phyloP scores from a whole-genome alignment of 2,329 filamentous ascomycete species.

The Aspergillus neotritici region DNA sequence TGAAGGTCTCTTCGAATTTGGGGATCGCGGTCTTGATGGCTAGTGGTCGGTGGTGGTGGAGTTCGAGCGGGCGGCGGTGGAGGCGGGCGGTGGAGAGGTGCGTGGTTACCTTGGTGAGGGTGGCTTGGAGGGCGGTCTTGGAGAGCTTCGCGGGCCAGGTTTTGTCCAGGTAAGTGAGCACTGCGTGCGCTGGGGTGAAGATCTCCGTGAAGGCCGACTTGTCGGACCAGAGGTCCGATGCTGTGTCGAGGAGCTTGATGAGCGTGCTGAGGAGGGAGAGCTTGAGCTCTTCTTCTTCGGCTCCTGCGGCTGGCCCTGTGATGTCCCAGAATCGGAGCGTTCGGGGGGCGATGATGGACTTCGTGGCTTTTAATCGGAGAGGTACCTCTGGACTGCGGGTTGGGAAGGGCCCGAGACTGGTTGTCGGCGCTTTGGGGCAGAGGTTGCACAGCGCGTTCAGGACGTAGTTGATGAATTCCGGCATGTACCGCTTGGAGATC shows the following conservation, averaged over 20 bases:
- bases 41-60: constrained; percentile 83
- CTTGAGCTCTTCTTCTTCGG: constrained; percentile 46
- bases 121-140: constrained; percentile 25
- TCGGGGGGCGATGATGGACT: constrained; percentile 34
- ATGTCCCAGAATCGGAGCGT: constrained; percentile 59
- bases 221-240: constrained; percentile 66
- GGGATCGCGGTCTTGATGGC: constrained; percentile 84
- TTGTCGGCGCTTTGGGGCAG: constrained; percentile 50
- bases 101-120: constrained; percentile 34
- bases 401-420: constrained; percentile 54
- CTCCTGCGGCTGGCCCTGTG: constrained; percentile 11
- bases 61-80: constrained; percentile 69
- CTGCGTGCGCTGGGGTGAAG: constrained; percentile 58
- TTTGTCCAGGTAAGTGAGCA: constrained; percentile 58
- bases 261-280: constrained; percentile 58
- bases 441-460: constrained; percentile 67
- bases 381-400: constrained; percentile 51
- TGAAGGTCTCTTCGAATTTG: constrained; percentile 94
- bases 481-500: constrained; percentile 79
- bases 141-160: constrained; percentile 50
- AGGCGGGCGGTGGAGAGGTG: constrained; percentile 55
- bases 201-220: constrained; percentile 74
- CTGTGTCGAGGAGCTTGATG: constrained; percentile 59
- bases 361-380: constrained; percentile 44
- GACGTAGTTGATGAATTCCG: constrained; percentile 78